Evolutionary conservation across 163 green algal genomes (phyloP), one percentile per base, ranked within the genome.

Genomic region (Scenedesmus sp.): DNA sequence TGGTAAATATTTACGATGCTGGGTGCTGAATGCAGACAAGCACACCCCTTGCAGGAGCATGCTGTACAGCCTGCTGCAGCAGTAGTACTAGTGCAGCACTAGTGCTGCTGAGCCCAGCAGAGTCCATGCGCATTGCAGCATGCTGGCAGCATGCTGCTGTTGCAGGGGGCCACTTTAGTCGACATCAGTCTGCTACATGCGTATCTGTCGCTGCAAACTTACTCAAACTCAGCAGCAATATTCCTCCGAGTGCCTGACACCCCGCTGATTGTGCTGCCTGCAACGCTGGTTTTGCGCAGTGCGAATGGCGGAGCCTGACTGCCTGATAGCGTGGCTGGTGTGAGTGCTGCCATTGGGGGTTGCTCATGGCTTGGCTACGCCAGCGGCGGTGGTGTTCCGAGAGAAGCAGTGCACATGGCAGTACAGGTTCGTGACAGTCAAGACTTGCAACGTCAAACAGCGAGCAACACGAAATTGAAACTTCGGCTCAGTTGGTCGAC

Each of bases 161-260:
- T 7, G 7, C 6, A 18, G 4, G 40, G 5, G 40, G 65, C 65
- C 40, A 20, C 24, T 16, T 30, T 30, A 7, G 7, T 18, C 40
- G 30, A 76, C 16, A n/a, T 76, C 49, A 42, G 7, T 22, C 6
- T 37, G 6, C 26, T 26, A 3, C 61, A 72, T 76, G 9, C 4
- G 7, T 7, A 10, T 7, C 40, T 40, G 22, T 18, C 40, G 30
- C 65, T 76, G 30, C 5, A 10, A 26, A 53, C 83, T 88, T 24
- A 88, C 83, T 88, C 83, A n/a, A 88, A 81, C 24, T 88, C 83
- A 53, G 56, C 37, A n/a, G 43, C 53, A 43, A 81, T 81, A 24
- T 81, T 88, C 26, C 83, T 88, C 22, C 83, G 35, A 33, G 56
- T 16, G 10, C 56, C 56, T 81, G 83, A n/a, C 5, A n/a, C 42